Evolutionary conservation across 2,329 filamentous ascomycete species (phyloP), one percentile per base, ranked within the genome.

Genomic region (Elsinoe australis): DNA sequence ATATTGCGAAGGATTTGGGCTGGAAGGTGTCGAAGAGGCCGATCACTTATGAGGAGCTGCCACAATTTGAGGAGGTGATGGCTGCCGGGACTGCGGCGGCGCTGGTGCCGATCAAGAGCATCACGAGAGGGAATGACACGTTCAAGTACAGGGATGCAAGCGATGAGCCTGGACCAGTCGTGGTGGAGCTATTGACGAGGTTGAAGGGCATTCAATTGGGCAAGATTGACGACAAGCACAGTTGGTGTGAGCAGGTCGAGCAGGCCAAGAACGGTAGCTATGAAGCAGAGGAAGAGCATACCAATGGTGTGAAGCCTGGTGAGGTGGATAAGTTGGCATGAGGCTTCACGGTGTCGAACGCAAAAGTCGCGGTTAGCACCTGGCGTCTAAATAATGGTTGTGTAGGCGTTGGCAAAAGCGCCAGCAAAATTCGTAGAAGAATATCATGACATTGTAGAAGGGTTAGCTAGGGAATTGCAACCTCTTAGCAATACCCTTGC

Each of bases 141-240:
- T 49, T 49, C 47, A 45, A 42, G 19, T 49, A 49, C 57, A 64
- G 72, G 36, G 68, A 68, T 7, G 74, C 71, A 14, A 71, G 76
- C 47, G 76, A 84, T 49, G 83, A 88, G 50, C 80, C 85, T 0
- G 89, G 89, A 0, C 79, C 83, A 24, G 71, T 84, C 14, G 89
- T 81, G 64, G 61, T 80, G 19, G 82, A 83, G 68, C 73, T 96
- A 31, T 68, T 95, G 50, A 72, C 73, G 18, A 82, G 83, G 48
- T 73, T 96, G 47, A 85, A 94, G 71, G 87, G 80, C 1, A 88
- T 96, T 52, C 90, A 96, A 71, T 75, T 79, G 29, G 89, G 89
- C 21, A 86, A 84, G 66, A 71, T 84, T 33, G 71, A 83, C 63
- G 90, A 96, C 63, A 68, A 71, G 49, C 85, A 89, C 61, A 80